Evolutionary conservation across 306 rosid species (phyloP).

Genomic region (Ormosia emarginata): DNA sequence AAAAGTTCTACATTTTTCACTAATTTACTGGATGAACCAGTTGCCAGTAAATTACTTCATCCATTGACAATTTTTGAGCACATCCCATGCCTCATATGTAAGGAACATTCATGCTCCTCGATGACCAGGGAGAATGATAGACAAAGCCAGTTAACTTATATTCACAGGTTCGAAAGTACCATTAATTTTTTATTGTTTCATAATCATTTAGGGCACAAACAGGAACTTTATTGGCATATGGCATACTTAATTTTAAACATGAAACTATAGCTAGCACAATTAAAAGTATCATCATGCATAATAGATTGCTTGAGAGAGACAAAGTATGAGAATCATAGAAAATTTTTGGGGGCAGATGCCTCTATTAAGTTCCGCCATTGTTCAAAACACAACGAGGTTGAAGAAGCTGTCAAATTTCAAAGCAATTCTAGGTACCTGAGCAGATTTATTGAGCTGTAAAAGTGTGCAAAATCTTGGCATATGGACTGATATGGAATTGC

Average conservation of each 20-base stretch:
- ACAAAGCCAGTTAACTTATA: not conserved
- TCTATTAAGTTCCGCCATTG: not conserved
- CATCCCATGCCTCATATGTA: too few species aligned
- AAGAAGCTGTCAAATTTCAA: not conserved
- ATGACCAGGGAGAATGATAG: too few species aligned
- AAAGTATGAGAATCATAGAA: too few species aligned
- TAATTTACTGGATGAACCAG: too few species aligned
- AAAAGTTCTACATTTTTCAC: too few species aligned
- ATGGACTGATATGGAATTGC: conserved; percentile 93
- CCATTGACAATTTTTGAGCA: too few species aligned
- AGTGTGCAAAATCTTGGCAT: conserved; percentile 98
- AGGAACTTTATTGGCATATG: not conserved
- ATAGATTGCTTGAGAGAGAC: not conserved
- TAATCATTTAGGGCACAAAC: not conserved
- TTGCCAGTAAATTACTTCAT: too few species aligned
- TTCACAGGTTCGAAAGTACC: not conserved
- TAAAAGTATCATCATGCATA: not conserved
- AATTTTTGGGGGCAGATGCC: not conserved
- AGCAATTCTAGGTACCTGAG: conserved; percentile 61
- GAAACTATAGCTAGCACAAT: not conserved
- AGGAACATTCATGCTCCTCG: too few species aligned
- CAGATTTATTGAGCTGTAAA: conserved; percentile 94
- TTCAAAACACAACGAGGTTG: not conserved
- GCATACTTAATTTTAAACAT: not conserved
- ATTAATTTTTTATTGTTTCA: not conserved